A percentile compares a stretch with the other conserved stretches of the same genome.
Conservation (phyloP, 2,329 filamentous ascomycete genomes). For the Colletotrichum shisoi region DNA sequence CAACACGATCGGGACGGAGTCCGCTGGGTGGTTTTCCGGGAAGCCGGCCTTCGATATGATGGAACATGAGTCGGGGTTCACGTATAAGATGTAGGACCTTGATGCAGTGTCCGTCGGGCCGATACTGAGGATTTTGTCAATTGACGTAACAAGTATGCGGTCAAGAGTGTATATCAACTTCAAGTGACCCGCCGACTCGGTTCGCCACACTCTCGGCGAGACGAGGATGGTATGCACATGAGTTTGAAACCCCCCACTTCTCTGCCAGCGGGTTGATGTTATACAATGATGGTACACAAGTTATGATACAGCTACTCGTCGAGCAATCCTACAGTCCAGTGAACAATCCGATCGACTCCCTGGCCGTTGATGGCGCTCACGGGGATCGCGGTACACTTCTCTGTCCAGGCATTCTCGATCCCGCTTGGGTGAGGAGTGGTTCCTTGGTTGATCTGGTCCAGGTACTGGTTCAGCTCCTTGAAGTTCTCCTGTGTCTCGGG, state of each 20-base stretch:
- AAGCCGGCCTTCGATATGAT: slow-evolving; percentile 74
- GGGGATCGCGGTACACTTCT: slow-evolving; percentile 75
- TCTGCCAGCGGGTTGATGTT: slow-evolving; percentile 7
- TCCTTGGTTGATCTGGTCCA: slow-evolving; percentile 70
- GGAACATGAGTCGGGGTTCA: slow-evolving; percentile 33
- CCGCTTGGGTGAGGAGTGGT: slow-evolving; percentile 76
- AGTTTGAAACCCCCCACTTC: neutral
- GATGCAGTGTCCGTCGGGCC: too few species aligned
- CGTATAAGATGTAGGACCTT: slow-evolving; percentile 25
- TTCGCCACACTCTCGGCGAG: too few species aligned
- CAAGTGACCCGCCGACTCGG: too few species aligned
- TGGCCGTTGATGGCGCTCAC: slow-evolving; percentile 89
- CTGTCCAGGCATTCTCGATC: slow-evolving; percentile 63
- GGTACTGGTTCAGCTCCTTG: slow-evolving; percentile 70
- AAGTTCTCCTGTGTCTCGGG: slow-evolving; percentile 82
- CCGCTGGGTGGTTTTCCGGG: slow-evolving; percentile 74
- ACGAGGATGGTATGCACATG: too few species aligned
- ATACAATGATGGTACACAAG: slow-evolving; percentile 17
- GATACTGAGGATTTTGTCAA: too few species aligned
- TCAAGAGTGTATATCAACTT: neutral
- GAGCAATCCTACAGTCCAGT: slow-evolving; percentile 75
- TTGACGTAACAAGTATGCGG: neutral
- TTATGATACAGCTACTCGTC: slow-evolving; percentile 53
- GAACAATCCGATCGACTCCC: slow-evolving; percentile 77
- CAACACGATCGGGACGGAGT: slow-evolving; percentile 67